These are phyloP conservation scores for Scheffersomyces stambukii DNA, from an alignment of 1,139 yeast species.

Conservation along the genomic window DNA sequence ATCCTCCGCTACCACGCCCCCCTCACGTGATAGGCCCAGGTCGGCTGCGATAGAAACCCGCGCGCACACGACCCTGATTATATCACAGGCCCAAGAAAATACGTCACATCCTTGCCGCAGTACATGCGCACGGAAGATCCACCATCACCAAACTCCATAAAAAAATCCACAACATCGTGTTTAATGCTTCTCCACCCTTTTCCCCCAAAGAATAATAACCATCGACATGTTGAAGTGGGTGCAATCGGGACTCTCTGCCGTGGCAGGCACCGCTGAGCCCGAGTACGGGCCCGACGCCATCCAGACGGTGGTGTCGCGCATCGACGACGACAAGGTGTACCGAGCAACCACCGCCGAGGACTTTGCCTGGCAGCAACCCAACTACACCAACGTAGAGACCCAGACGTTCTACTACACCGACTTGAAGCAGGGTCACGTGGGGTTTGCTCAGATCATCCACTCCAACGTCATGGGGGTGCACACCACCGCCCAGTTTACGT, in stretches of 20 bases:
- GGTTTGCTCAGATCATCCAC: constrained; percentile 92
- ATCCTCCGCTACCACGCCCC: no score
- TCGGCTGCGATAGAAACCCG: no score
- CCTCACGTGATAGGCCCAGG: no score
- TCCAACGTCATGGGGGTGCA: constrained; percentile 86
- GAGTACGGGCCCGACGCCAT: constrained; percentile 92
- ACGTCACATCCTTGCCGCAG: no score
- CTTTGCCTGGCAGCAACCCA: constrained; percentile 70
- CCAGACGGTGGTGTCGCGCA: constrained; percentile 69
- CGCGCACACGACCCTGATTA: no score
- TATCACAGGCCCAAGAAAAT: no score
- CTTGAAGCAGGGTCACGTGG: constrained; percentile 58
- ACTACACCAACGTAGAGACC: constrained; percentile 89
- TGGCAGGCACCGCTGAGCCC: constrained; percentile 96
- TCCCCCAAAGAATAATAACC: no score
- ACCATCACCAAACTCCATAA: no score
- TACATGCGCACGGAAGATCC: no score
- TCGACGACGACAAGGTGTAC: constrained; percentile 25
- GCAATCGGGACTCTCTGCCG: constrained; percentile 85
- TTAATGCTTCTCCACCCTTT: no score
- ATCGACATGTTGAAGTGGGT: constrained; percentile 71
- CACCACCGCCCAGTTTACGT: constrained; percentile 93
- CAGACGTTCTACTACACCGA: constrained; percentile 84
- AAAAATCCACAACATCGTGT: no score
- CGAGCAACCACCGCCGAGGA: constrained; percentile 58